Base-by-base conservation (phyloP, 1,139 yeast genomes). In the Nadsonia starkeyi-henricii region DNA sequence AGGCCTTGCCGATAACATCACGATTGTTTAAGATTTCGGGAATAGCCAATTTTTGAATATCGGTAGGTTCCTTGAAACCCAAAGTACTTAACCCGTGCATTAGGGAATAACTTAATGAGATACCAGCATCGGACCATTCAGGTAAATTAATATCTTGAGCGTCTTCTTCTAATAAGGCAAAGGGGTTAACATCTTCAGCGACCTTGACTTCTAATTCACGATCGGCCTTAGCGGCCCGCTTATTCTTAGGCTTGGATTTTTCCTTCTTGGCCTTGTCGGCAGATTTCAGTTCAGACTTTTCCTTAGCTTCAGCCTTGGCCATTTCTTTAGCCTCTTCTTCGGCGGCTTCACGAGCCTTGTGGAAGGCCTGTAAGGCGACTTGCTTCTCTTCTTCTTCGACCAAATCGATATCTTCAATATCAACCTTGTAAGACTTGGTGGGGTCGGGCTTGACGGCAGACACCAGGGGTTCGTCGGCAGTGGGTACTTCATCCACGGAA, bases 1-100 rank as follows among this genome's bases (percentile, higher is more conserved):
- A 82, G 12, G 98, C 98, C 60, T 91, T 93, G 50, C 98, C 99
- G 55, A 93, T 78, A 9, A 91, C 77, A 64, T 91, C 97, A 46
- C 72, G 73, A 4, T 91, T 94, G 37, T 72, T 69, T 15, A 85
- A 54, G 2, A 93, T 86, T 33, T 72, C 62, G 1, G 97, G 96
- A 48, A 91, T 81, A n/a, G 91, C 71, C 52, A 69, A 69, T 53
- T 70, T 72, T 66, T 91, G 98, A 59, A 91, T 88, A 30, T 80
- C 85, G 0, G 97, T 89, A 9, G 98, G 97, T 36, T 70, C 66
- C 1, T 57, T 60, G 63, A 83, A 91, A 1, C 75, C 76, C n/a
- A 81, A 64, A 19, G 70, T 69, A 2, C 72, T 63, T 41, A 88
- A 67, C 1, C 86, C 91, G 49, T 73, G 74, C 43, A 83, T 65